Conservation (phyloP, 306 rosid genomes). For the Ochetophila trinervis region DNA sequence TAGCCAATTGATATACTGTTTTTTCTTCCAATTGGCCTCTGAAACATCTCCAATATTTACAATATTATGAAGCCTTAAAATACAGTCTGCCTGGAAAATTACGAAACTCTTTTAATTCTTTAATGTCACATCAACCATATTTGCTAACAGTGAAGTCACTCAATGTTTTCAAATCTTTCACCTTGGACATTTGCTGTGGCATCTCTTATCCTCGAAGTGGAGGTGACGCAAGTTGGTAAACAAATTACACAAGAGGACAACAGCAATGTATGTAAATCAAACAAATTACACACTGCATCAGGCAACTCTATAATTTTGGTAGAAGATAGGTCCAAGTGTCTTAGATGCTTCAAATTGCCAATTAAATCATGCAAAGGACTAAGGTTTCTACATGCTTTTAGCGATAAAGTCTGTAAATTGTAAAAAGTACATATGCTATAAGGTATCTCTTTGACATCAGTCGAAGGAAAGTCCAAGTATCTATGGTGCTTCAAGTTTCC, state of each 20-base stretch:
- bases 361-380: too few species aligned
- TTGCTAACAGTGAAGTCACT: neutral
- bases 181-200: neutral
- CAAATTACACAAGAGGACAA: constrained; percentile 6
- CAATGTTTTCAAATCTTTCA: neutral
- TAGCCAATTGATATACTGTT: neutral
- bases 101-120: neutral
- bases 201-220: neutral
- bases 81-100: neutral
- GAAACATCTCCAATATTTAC: constrained; percentile 1
- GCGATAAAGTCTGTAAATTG: constrained; percentile 26
- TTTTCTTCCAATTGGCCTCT: constrained; percentile 14
- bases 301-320: too few species aligned
- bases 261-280: neutral
- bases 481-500: neutral
- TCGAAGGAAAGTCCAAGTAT: constrained; percentile 6
- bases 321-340: too few species aligned
- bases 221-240: constrained; percentile 10
- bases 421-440: neutral
- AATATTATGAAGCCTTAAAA: constrained; percentile 10
- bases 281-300: too few species aligned
- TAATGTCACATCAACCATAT: neutral
- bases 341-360: too few species aligned
- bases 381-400: too few species aligned
- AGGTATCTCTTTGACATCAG: constrained; percentile 5